phyloP scores from a whole-genome alignment of 2,329 filamentous ascomycete genomes.

The Chrysoporthe cubensis region DNA sequence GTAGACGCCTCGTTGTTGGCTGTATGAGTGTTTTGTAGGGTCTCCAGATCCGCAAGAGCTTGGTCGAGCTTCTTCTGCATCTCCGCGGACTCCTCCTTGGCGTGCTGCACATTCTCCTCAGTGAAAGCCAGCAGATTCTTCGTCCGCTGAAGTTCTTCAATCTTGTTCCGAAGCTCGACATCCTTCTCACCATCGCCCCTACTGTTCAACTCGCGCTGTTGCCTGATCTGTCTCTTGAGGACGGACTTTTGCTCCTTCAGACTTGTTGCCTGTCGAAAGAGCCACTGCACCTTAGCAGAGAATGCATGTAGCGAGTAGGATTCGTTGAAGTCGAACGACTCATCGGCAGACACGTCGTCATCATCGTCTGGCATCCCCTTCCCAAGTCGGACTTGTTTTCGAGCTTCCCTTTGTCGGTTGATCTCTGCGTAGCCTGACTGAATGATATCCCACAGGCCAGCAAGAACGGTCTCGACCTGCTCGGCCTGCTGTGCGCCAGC shows the following conservation, averaged over 20 bases:
- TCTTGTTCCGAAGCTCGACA: constrained; percentile 62
- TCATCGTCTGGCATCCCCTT: constrained; percentile 60
- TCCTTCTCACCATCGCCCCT: constrained; percentile 78
- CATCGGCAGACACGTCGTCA: constrained; percentile 65
- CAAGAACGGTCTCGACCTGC: constrained; percentile 60
- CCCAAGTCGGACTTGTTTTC: constrained; percentile 55
- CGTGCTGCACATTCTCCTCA: constrained; percentile 34
- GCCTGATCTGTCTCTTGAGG: constrained; percentile 88
- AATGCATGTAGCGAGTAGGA: constrained; percentile 77
- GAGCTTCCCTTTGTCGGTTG: constrained; percentile 57
- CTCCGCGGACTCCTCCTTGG: constrained; percentile 37
- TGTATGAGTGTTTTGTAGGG: constrained; percentile 37
- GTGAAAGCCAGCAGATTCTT: constrained; percentile 37
- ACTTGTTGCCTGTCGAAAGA: constrained; percentile 76
- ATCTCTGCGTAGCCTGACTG: constrained; percentile 59
- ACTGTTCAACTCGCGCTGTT: constrained; percentile 90
- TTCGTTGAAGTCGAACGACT: constrained; percentile 61
- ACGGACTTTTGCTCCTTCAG: constrained; percentile 88
- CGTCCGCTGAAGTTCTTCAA: constrained; percentile 56
- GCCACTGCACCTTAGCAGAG: constrained; percentile 74
- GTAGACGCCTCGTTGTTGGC: constrained; percentile 37
- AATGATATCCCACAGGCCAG: constrained; percentile 62
- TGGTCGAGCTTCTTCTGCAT: constrained; percentile 54
- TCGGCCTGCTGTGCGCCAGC: constrained; percentile 47
- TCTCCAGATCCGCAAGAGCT: constrained; percentile 53